Percentiles rank a stretch among this genome's conserved stretches.
These are phyloP conservation scores for Russula abietina DNA, from an alignment of 768 basidiomycete species.

Conservation along the genomic window DNA sequence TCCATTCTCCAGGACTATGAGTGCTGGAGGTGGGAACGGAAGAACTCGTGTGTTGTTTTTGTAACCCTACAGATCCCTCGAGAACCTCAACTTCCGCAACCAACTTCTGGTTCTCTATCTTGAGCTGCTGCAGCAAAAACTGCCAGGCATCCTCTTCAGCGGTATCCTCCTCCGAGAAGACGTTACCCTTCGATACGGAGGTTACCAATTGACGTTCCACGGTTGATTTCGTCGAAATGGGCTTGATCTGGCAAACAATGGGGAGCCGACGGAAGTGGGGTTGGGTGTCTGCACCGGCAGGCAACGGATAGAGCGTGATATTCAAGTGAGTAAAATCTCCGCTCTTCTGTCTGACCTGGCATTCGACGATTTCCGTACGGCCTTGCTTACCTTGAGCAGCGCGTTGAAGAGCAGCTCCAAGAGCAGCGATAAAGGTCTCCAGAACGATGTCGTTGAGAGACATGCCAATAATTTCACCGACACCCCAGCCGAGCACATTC, in stretches of 20 bases:
- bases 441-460: conserved; percentile 37
- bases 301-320: conserved; percentile 22
- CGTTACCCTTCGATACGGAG: conserved; percentile 34
- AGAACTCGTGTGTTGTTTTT: conserved; percentile 7
- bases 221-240: conserved; percentile 15
- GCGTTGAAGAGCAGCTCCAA: conserved; percentile 25
- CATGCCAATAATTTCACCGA: conserved; percentile 48
- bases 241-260: conserved; percentile 29
- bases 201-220: conserved; percentile 13
- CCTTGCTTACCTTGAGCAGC: conserved; percentile 13
- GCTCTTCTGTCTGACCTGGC: conserved; percentile 12
- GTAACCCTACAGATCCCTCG: conserved; percentile 28
- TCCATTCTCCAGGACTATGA: conserved; percentile 12
- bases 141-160: conserved; percentile 80
- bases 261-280: conserved; percentile 14
- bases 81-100: conserved; percentile 49
- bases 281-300: conserved; percentile 15
- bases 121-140: conserved; percentile 83
- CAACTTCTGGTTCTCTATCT: conserved; percentile 61
- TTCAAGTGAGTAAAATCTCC: conserved; percentile 11
- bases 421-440: not conserved
- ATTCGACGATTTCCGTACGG: conserved; percentile 18
- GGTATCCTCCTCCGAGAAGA: conserved; percentile 71
- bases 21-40: not conserved
- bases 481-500: conserved; percentile 62